Evolutionary conservation across 768 basidiomycete genomes (phyloP).

Genomic region (Agrocybe praecox): DNA sequence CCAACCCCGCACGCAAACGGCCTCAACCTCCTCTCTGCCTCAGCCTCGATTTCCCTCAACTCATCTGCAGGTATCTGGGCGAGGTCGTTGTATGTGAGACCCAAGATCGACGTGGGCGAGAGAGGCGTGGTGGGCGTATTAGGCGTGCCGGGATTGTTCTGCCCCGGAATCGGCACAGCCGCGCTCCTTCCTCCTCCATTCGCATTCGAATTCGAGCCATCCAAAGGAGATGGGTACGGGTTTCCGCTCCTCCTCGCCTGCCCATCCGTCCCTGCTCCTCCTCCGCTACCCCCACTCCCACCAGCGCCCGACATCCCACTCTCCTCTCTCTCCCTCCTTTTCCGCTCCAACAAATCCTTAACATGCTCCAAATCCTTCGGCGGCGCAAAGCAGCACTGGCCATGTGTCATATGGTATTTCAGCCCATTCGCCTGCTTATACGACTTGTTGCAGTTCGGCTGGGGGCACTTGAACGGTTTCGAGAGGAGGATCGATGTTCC

Average conservation of each 20-base stretch:
- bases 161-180: neutral
- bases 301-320: constrained; percentile 12
- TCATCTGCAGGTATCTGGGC: constrained; percentile 62
- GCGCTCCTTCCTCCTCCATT: neutral
- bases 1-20: constrained; percentile 92
- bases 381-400: constrained; percentile 91
- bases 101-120: constrained; percentile 26
- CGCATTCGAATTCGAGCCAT: too few species aligned
- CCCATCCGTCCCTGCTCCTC: constrained; percentile 18
- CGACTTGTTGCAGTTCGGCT: constrained; percentile 92
- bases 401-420: constrained; percentile 94
- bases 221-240: neutral
- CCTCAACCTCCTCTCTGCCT: constrained; percentile 79
- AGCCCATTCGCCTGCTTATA: constrained; percentile 96
- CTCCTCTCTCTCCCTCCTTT: constrained; percentile 42
- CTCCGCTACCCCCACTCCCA: constrained; percentile 48
- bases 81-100: constrained; percentile 37
- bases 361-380: constrained; percentile 83
- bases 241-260: neutral
- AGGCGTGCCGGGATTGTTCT: constrained; percentile 5
- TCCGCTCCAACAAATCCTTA: constrained; percentile 67
- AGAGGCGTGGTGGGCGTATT: constrained; percentile 20
- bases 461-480: constrained; percentile 93
- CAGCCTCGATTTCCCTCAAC: constrained; percentile 73
- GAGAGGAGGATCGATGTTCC: constrained; percentile 67